Conservation (phyloP, 2,329 filamentous ascomycete species). For the Raffaelea arxii region DNA sequence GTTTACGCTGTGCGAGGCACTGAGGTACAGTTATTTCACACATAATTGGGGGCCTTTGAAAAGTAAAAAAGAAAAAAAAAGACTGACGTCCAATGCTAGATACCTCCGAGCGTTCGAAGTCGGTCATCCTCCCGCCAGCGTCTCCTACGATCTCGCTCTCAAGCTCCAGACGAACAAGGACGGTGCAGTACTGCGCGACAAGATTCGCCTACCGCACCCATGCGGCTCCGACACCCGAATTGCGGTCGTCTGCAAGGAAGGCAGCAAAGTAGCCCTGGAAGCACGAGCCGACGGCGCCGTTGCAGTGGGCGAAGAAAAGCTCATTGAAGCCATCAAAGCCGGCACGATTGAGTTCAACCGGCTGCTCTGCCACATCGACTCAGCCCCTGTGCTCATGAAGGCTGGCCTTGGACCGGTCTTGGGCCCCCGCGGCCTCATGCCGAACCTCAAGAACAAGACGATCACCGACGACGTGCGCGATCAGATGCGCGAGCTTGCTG, state of each 20-base stretch:
- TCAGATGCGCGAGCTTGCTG: slow-evolving; percentile 73
- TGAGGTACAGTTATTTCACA: slow-evolving; percentile 59
- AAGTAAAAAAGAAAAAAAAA: too few relatives aligned
- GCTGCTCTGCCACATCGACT: slow-evolving; percentile 75
- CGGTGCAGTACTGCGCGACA: slow-evolving; percentile 78
- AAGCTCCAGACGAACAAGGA: slow-evolving; percentile 77
- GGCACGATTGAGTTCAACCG: slow-evolving; percentile 81
- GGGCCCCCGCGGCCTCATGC: slow-evolving; percentile 88
- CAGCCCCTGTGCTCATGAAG: slow-evolving; percentile 69
- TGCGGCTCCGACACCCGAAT: slow-evolving; percentile 84
- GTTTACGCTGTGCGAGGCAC: slow-evolving; percentile 82
- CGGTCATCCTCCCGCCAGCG: slow-evolving; percentile 58
- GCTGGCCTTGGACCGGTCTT: slow-evolving; percentile 70
- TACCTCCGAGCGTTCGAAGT: slow-evolving; percentile 91
- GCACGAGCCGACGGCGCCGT: slow-evolving; percentile 71
- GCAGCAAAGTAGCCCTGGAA: slow-evolving; percentile 61
- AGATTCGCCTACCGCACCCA: slow-evolving; percentile 78
- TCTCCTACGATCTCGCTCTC: slow-evolving; percentile 85
- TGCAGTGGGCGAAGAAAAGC: slow-evolving; percentile 72
- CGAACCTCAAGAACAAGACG: slow-evolving; percentile 76
- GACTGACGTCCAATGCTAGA: too few relatives aligned
- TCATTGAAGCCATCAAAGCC: slow-evolving; percentile 67
- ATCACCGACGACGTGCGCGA: slow-evolving; percentile 70
- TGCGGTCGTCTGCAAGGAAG: slow-evolving; percentile 82
- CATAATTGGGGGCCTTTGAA: too few relatives aligned